A percentile compares a stretch with the other conserved stretches of the same genome.
Conservation (phyloP, 768 basidiomycete genomes). For the Mycena indigotica region DNA sequence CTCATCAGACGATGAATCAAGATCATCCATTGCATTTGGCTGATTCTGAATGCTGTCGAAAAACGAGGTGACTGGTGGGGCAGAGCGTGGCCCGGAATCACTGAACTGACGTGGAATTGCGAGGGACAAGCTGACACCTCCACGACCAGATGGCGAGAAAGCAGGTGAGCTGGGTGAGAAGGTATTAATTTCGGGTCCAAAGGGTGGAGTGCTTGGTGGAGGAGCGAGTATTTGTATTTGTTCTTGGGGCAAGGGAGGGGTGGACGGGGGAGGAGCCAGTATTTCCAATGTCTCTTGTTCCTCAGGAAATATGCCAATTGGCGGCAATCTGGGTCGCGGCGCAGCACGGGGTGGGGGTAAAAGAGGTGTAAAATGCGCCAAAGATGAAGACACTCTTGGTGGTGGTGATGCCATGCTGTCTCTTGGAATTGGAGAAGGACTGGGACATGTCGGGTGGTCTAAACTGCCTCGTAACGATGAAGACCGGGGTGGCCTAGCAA, state of each 20-base stretch:
- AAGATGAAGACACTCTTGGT: constrained; percentile 61
- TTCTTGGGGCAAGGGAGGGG: constrained; percentile 14
- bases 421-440: constrained; percentile 36
- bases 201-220: constrained; percentile 46
- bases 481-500: constrained; percentile 21
- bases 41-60: constrained; percentile 75
- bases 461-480: constrained; percentile 20
- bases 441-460: constrained; percentile 24
- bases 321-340: background rate
- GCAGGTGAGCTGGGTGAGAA: constrained; percentile 49
- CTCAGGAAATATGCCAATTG: too few species aligned
- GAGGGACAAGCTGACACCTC: constrained; percentile 38
- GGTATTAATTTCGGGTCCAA: constrained; percentile 39
- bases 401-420: constrained; percentile 57
- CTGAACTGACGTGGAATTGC: constrained; percentile 49
- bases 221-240: constrained; percentile 43
- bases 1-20: constrained; percentile 62
- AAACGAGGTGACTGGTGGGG: constrained; percentile 68
- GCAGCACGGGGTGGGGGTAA: constrained; percentile 55
- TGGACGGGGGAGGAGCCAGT: constrained; percentile 24
- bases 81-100: constrained; percentile 54
- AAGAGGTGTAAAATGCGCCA: constrained; percentile 52
- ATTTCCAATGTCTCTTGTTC: constrained; percentile 41
- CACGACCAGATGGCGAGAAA: constrained; percentile 38
- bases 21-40: constrained; percentile 72